phyloP scores from a whole-genome alignment of 73 alveolate species.

The Breviolum minutum region DNA sequence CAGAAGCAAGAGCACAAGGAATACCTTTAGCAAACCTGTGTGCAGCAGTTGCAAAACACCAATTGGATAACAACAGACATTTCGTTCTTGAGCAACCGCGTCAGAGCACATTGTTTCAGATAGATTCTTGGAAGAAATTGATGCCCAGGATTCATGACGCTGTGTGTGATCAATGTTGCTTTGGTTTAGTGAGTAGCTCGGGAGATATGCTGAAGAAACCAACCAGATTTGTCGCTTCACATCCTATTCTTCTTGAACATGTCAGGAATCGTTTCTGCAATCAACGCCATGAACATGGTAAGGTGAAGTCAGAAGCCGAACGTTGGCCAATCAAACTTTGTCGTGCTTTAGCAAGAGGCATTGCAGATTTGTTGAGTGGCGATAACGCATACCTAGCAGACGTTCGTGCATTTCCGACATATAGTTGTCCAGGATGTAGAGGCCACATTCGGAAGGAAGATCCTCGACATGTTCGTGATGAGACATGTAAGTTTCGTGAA shows the following conservation, averaged over 20 bases:
- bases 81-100: neutral
- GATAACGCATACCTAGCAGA: too few species aligned
- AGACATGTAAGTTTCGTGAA: slow-evolving; percentile 1
- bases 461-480: neutral
- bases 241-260: neutral
- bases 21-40: neutral
- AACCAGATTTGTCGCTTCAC: neutral
- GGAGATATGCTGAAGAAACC: neutral
- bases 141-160: too few species aligned
- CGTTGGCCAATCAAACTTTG: neutral
- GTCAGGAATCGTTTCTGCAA: neutral
- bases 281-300: neutral
- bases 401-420: neutral
- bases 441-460: slow-evolving; percentile 11
- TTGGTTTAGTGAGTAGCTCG: neutral
- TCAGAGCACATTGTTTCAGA: neutral
- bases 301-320: neutral
- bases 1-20: neutral
- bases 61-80: neutral
- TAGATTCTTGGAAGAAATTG: neutral
- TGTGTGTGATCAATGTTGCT: neutral
- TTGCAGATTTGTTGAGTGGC: neutral
- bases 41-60: neutral
- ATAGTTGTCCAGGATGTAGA: slow-evolving; percentile 27
- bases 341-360: neutral